phyloP scores from a whole-genome alignment of 352 stramenopile genomes.

The Pythium graminicola region DNA sequence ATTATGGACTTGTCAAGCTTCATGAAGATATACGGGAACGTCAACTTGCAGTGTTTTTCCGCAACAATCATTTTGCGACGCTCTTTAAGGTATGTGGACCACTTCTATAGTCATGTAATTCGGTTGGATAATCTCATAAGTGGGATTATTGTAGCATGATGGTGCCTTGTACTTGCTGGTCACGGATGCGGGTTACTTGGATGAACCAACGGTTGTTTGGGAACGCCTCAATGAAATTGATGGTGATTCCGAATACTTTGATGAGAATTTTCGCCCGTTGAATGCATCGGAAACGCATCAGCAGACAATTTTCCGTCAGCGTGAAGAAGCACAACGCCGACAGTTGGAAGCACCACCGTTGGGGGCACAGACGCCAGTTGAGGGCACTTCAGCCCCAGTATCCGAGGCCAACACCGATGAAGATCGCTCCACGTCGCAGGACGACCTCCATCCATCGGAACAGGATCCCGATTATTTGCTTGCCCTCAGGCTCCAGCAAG shows the following conservation, averaged over 20 bases:
- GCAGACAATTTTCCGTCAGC: conserved; percentile 54
- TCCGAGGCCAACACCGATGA: conserved; percentile 17
- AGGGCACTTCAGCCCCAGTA: not conserved
- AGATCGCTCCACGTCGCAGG: conserved; percentile 17
- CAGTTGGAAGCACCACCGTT: conserved; percentile 14
- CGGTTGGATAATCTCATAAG: not conserved
- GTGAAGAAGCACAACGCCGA: conserved; percentile 35
- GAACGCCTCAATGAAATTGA: conserved; percentile 92
- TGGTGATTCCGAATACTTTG: conserved; percentile 72
- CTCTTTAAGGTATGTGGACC: conserved; percentile 92
- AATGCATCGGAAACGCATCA: conserved; percentile 64
- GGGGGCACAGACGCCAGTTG: not conserved
- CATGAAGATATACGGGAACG: conserved; percentile 89
- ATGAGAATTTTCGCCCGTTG: conserved; percentile 55
- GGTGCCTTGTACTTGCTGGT: conserved; percentile 93
- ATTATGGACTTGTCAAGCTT: conserved; percentile 90
- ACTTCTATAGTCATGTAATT: too few relatives aligned
- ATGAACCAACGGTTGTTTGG: conserved; percentile 92
- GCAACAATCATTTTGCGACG: conserved; percentile 98
- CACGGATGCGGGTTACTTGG: conserved; percentile 95
- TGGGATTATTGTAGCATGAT: conserved; percentile 52
- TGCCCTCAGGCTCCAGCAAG: conserved; percentile 63
- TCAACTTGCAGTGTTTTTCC: conserved; percentile 95
- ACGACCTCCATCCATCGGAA: conserved; percentile 10
- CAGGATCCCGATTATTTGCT: conserved; percentile 64